A percentile compares a stretch with the other conserved stretches of the same genome.
These are phyloP conservation scores for Teunomyces kruisii DNA, from an alignment of 805 yeast species.

Conservation along the genomic window DNA sequence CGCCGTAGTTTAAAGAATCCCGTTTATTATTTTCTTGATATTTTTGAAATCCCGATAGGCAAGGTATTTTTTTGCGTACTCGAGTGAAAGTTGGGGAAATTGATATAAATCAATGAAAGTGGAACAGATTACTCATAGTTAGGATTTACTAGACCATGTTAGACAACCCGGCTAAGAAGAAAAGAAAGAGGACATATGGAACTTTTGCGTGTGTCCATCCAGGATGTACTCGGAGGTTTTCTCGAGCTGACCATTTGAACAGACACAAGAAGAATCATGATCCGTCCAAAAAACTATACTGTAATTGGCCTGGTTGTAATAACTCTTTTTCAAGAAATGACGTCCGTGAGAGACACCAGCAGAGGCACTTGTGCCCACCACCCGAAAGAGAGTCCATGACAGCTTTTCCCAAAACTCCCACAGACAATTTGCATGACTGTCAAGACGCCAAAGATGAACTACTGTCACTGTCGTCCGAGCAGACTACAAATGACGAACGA, in stretches of 20 bases:
- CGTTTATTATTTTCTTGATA: neutral
- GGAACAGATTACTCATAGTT: neutral
- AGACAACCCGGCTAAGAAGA: conserved; percentile 5
- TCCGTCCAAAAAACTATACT: conserved; percentile 4
- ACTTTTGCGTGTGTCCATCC: conserved; percentile 8
- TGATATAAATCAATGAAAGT: no score
- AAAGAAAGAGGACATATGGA: conserved; percentile 21
- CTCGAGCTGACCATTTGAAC: conserved; percentile 10
- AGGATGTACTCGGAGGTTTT: conserved; percentile 6
- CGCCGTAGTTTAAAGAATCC: no score
- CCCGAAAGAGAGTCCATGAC: neutral
- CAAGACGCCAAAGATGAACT: neutral
- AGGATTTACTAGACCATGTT: neutral
- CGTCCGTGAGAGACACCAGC: conserved; percentile 9
- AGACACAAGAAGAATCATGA: conserved; percentile 11
- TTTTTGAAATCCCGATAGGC: no score
- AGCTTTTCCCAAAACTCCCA: neutral
- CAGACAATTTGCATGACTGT: neutral
- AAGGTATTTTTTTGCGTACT: no score
- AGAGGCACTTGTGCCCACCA: conserved; percentile 1
- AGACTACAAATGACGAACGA: neutral
- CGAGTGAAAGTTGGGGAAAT: no score
- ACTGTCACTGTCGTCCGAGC: neutral
- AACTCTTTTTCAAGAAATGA: conserved; percentile 8
- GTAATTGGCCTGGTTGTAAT: conserved; percentile 10